Evolutionary conservation across 768 basidiomycete genomes (phyloP).

Genomic region (Leccinum longicurvipes): DNA sequence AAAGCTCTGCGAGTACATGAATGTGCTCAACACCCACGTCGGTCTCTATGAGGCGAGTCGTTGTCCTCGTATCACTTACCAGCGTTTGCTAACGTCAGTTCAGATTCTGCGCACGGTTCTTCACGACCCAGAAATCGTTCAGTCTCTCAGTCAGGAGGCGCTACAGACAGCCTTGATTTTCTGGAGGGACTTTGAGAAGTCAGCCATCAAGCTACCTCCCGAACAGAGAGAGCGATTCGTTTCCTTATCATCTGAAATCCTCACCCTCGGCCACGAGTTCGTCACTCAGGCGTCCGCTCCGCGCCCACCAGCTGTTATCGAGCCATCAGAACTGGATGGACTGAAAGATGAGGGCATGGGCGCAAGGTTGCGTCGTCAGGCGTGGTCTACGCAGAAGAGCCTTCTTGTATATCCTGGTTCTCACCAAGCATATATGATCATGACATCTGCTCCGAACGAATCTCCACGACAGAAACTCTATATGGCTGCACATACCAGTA

Average conservation of each 20-base stretch:
- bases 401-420: conserved; percentile 82
- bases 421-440: conserved; percentile 90
- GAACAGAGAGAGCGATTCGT: conserved; percentile 80
- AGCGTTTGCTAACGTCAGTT: conserved; percentile 17
- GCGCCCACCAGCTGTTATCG: conserved; percentile 65
- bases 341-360: conserved; percentile 78
- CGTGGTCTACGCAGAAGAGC: conserved; percentile 71
- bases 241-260: conserved; percentile 82
- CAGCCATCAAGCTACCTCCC: conserved; percentile 86
- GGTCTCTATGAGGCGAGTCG: conserved; percentile 80
- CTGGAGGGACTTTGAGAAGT: conserved; percentile 96
- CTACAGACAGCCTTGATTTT: conserved; percentile 88
- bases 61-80: conserved; percentile 2
- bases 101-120: conserved; percentile 73
- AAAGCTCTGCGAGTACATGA: conserved; percentile 94
- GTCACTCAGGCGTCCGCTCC: conserved; percentile 62
- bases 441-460: conserved; percentile 83
- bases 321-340: conserved; percentile 65
- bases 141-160: conserved; percentile 70
- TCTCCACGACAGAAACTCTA: conserved; percentile 81
- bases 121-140: conserved; percentile 61
- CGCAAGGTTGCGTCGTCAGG: conserved; percentile 66
- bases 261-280: conserved; percentile 84
- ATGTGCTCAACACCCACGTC: conserved; percentile 90
- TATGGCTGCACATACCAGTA: conserved; percentile 76